Conservation (phyloP, 352 stramenopile genomes). For the Pythium grandisporangium region DNA sequence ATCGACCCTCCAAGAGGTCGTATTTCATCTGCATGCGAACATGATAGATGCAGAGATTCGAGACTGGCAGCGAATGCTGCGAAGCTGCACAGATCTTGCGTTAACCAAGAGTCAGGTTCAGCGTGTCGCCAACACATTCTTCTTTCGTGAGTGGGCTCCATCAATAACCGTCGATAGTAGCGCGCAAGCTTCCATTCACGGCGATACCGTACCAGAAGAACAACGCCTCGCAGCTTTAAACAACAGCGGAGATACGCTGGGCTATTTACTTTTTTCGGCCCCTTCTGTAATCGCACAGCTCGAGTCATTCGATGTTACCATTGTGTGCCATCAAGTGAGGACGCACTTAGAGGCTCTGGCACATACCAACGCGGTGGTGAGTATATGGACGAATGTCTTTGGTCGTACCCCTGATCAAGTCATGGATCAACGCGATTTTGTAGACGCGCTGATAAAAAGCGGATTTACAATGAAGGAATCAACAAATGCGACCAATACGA, state of each 20-base stretch:
- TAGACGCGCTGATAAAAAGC: slow-evolving; percentile 22
- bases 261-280: slow-evolving; percentile 14
- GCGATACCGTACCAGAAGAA: too few relatives aligned
- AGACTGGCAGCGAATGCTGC: slow-evolving; percentile 16
- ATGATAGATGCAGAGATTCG: too few relatives aligned
- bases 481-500: neutral
- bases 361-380: slow-evolving; percentile 16
- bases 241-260: slow-evolving; percentile 24
- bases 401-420: slow-evolving; percentile 13
- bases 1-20: slow-evolving; percentile 11
- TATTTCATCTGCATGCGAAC: slow-evolving; percentile 41
- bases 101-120: slow-evolving; percentile 21
- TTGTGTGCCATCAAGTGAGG: slow-evolving; percentile 19
- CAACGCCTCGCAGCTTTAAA: slow-evolving; percentile 27
- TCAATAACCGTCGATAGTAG: too few relatives aligned
- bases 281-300: slow-evolving; percentile 10
- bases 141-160: slow-evolving; percentile 27
- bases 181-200: too few relatives aligned
- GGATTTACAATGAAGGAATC: slow-evolving; percentile 22
- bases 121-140: slow-evolving; percentile 26
- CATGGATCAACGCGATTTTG: slow-evolving; percentile 35
- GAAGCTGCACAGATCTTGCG: slow-evolving; percentile 13
- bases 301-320: slow-evolving; percentile 18
- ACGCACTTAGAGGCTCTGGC: slow-evolving; percentile 23
- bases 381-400: slow-evolving; percentile 43